A percentile compares a stretch with the other conserved stretches of the same genome.
Evolutionary conservation across 2,329 filamentous ascomycete species (phyloP).

Genomic region (Ophiognomonia clavigignenti-juglandacearum): DNA sequence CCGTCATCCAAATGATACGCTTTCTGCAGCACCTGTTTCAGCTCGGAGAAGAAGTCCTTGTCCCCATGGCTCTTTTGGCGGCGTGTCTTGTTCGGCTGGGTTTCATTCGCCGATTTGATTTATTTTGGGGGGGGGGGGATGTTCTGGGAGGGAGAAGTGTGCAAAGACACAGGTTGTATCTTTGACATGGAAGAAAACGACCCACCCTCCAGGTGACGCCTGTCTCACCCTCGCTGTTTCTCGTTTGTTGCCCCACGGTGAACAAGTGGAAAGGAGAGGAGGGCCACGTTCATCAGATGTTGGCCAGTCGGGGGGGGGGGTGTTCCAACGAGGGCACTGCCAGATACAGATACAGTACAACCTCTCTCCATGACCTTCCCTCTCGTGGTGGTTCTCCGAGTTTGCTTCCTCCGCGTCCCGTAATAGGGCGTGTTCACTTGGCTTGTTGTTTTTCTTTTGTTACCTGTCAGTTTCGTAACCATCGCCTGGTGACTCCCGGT

Average conservation of each 20-base stretch:
- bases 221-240: conserved; percentile 10
- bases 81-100: conserved; percentile 4
- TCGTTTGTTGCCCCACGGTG: conserved; percentile 10
- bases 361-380: not conserved
- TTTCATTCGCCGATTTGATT: conserved; percentile 4
- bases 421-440: not conserved
- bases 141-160: conserved; percentile 1
- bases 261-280: conserved; percentile 2
- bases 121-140: too few species aligned
- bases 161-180: conserved; percentile 1
- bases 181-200: conserved; percentile 1
- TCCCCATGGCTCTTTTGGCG: not conserved
- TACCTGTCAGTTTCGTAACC: not conserved
- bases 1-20: too few species aligned
- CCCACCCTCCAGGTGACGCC: conserved; percentile 5
- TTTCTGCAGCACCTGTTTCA: not conserved
- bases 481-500: not conserved
- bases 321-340: too few species aligned
- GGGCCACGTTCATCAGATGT: too few species aligned
- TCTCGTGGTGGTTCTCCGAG: not conserved
- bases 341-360: too few species aligned
- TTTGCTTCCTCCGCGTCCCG: not conserved
- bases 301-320: too few species aligned
- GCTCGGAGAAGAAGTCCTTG: not conserved
- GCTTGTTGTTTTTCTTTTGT: not conserved